Evolutionary conservation across 2,329 filamentous ascomycete species (phyloP), one percentile per base, ranked within the genome.

Genomic region (Fusarium nodosum): DNA sequence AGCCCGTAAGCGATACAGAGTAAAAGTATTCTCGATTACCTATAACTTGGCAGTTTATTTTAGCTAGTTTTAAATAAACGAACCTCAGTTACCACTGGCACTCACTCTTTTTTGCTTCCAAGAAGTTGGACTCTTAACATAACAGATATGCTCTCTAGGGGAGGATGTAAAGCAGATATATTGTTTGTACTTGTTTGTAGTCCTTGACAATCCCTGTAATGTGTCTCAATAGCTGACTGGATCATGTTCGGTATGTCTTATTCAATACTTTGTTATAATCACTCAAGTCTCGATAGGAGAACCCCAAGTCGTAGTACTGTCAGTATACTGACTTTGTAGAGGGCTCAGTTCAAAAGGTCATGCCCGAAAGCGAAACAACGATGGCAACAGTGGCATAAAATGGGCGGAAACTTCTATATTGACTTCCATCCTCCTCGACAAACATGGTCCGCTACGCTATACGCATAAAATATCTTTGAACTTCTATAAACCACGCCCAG

Each of bases 361-460:
- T 18, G 7, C 12, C 12, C n/a, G 7, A 13, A 22, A 42, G 16
- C n/a, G 30, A 38, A 47, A 31, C 8, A 33, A 33, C 10, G 22
- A 42, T 12, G 13, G 61, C 22, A 15, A 28, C 26, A n/a, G 26
- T 42, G 10, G 20, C 13, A 38, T 20, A 20, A 41, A 26, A 24
- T 56, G 38, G 7, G 39, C 44, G 16, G 57, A 47, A 26, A 15
- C 24, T 47, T 44, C n/a, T 50, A 15, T 41, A 51, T 64, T 68
- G 15, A 52, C 39, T 26, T 53, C 53, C 20, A 16, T 41, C 47
- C 31, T 48, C 66, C 30, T 38, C 45, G 20, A 52, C 7, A 68
- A 42, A 54, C 42, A 53, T 39, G 26, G 36, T 42, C 44, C 41
- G 30, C 34, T 53, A 53, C 53, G 47, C 47, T 52, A 70, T 59